Evolutionary conservation across 139 green algal species (phyloP), one percentile per base, ranked within the genome.

Genomic region (Auxenochlorella protothecoides): DNA sequence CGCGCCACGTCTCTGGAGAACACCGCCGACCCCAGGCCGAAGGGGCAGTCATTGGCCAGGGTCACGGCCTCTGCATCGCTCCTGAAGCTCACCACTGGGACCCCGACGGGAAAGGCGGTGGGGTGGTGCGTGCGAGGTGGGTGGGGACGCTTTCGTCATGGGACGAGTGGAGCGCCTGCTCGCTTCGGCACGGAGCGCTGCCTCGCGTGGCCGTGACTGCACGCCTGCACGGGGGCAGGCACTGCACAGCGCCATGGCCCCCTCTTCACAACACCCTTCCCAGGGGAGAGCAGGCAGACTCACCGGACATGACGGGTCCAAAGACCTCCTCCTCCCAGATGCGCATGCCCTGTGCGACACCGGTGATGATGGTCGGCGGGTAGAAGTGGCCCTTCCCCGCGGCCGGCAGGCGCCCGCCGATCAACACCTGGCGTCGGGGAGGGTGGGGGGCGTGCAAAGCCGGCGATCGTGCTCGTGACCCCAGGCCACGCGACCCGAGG

Each of bases 301-400:
- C 59, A 77, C 68, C 75, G 8, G 63, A 61, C 68, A 96, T 80
- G 63, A 98, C 91, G 53, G 94, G 94, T 0, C 94, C 94, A 72
- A 99, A 99, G n/a, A 96, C 91, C 83, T 97, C 91, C 77, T 96
- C 90, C 56, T 74, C 55, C 89, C 92, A 96, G 69, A 99, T 92
- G 59, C 80, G 78, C 93, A 98, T 98, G 55, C 71, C 75, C 3
- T 68, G 77, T 15, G 78, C 88, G 3, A 99, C 85, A 13, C 82
- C 84, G 3, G 76, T 75, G 15, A 99, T 66, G 8, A 99, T 84
- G 2, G 94, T 98, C 54, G 94, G 94, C 10, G 90, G 89, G 86
- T 96, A 98, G 85, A 96, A 99, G 75, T 97, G 88, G 27, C 67
- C 73, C 0, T 15, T 56, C 8, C n/a, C 61, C 2, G 52, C 60